phyloP scores from a whole-genome alignment of 768 basidiomycete genomes.

The Saitozyma podzolica region DNA sequence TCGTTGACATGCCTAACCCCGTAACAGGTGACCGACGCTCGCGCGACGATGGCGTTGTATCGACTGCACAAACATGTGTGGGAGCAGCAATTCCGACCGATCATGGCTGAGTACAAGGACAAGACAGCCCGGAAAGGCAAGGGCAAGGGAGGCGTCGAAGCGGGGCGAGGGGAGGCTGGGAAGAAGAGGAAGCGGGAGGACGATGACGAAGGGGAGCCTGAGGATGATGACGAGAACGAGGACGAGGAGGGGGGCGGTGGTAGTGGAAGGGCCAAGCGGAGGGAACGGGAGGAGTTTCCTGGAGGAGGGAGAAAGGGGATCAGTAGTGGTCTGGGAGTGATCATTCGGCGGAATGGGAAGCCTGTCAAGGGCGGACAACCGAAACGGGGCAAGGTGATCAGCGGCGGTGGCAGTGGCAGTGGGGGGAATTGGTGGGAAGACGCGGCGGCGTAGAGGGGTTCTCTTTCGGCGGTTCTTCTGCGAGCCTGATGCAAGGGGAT shows the following conservation, averaged over 20 bases:
- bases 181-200: neutral
- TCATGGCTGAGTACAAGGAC: constrained; percentile 39
- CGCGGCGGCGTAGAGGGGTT: constrained; percentile 13
- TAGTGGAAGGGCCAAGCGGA: constrained; percentile 6
- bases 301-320: constrained; percentile 19
- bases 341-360: constrained; percentile 13
- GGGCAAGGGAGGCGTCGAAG: neutral
- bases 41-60: constrained; percentile 93
- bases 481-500: too few relatives aligned
- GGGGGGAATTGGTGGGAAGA: constrained; percentile 42
- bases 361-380: constrained; percentile 21
- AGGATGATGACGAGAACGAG: constrained; percentile 6
- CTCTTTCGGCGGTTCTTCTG: neutral
- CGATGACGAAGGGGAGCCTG: neutral
- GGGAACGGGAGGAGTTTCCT: neutral
- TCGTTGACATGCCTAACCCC: constrained; percentile 3
- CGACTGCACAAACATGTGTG: constrained; percentile 76
- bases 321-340: constrained; percentile 20
- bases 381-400: constrained; percentile 10
- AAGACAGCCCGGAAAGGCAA: constrained; percentile 13
- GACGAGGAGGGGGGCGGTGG: neutral
- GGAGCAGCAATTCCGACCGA: constrained; percentile 62
- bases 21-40: constrained; percentile 74
- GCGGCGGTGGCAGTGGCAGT: constrained; percentile 9
- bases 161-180: neutral